phyloP scores from a whole-genome alignment of 306 rosid genomes.

The Quercus glauca region DNA sequence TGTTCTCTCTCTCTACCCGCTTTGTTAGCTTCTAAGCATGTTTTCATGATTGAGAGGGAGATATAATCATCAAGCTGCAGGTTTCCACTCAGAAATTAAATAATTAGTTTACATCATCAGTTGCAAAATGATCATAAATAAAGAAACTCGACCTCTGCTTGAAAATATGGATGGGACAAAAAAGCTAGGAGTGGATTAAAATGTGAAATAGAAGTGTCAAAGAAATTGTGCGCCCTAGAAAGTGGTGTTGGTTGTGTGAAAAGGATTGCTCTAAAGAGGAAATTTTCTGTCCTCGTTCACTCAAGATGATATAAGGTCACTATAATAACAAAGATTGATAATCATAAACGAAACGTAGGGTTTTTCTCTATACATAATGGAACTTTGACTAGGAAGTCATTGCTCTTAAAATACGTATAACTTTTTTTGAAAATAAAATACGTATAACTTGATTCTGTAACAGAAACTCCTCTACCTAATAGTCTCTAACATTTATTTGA shows the following conservation, averaged over 20 bases:
- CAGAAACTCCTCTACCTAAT: neutral
- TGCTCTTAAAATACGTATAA: neutral
- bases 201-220: conserved; percentile 21
- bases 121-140: neutral
- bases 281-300: neutral
- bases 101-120: conserved; percentile 20
- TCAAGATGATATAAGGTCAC: neutral
- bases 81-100: conserved; percentile 33
- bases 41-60: conserved; percentile 62
- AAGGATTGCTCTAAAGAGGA: conserved; percentile 23
- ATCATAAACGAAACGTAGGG: neutral
- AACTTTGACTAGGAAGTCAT: neutral
- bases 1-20: neutral
- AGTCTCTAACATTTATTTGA: neutral
- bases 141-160: neutral
- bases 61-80: conserved; percentile 35
- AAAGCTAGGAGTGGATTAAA: conserved; percentile 9
- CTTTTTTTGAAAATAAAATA: neutral
- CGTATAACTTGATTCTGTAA: too few relatives aligned
- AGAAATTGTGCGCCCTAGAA: neutral
- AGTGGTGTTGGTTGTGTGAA: conserved; percentile 54
- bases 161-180: neutral
- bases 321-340: neutral
- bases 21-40: conserved; percentile 86
- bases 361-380: neutral